Base-by-base conservation (phyloP, 116 monocot genomes). In the Thalassia testudinum region DNA sequence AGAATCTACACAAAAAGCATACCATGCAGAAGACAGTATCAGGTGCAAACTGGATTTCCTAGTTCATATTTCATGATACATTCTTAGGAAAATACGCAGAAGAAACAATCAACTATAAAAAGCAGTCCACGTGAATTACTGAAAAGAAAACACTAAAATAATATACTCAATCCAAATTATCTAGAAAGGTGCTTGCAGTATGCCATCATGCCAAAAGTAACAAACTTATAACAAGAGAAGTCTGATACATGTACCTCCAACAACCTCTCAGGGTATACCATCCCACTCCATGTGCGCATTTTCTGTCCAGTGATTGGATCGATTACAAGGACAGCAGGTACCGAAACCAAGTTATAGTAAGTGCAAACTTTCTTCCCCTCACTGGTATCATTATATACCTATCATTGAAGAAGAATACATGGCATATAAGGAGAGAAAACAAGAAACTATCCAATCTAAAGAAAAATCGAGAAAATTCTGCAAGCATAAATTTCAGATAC, bases 231-330 rank as follows among this genome's bases (percentile, higher is more conserved):
- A n/a, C n/a, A n/a, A n/a, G n/a, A 34, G 30, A 3, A 10, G 30
- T 3, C 30, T 5, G 30, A 5, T 34, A 34, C 30, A 5, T 24
- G 16, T 78, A 99, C 99, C 90, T 99, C 99, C 64, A 99, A 54
- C 42, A 99, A 66, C 42, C 73, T 70, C 21, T 99, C 99, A n/a
- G 99, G 90, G n/a, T 90, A 70, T 18, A 86, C 68, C 99, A 99
- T 99, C 49, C 99, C 99, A 59, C 54, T 70, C 99, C 90, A 86
- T 52, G 66, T 74, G 43, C 66, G 80, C 79, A 99, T 86, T 70
- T 90, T 89, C 61, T 90, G 99, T 24, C 99, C 99, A 53, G 99
- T 99, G 26, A 99, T 77, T 21, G 99, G 99, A 70, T 99, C 99
- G 26, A 99, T 77, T 16, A 99, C 56, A 21, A 99, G 71, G 63